Percentiles rank a stretch among this genome's conserved stretches.
Evolutionary conservation across 805 yeast genomes (phyloP).

Genomic region (Candida manassasensis): DNA sequence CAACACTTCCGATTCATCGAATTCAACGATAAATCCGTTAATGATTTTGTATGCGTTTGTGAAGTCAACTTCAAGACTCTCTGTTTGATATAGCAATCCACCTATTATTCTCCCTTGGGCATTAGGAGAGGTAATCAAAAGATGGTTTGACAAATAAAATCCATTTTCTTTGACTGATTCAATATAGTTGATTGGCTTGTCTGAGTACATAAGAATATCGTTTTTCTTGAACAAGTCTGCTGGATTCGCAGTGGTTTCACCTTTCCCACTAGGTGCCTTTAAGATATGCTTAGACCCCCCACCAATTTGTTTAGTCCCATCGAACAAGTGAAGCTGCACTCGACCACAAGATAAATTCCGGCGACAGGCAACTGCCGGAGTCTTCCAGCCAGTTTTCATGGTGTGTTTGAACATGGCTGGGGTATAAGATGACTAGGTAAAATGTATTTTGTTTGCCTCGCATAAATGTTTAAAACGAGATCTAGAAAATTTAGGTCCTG

Average conservation of each 20-base stretch:
- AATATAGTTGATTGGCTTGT: conserved; percentile 39
- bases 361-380: not conserved
- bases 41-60: conserved; percentile 41
- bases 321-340: conserved; percentile 5
- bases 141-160: conserved; percentile 52
- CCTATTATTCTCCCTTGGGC: conserved; percentile 38
- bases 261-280: conserved; percentile 33
- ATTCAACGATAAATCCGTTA: conserved; percentile 51
- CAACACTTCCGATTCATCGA: conserved; percentile 38
- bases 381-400: not conserved
- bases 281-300: conserved; percentile 5
- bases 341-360: not conserved
- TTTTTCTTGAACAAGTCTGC: conserved; percentile 41
- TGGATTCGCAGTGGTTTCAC: conserved; percentile 38
- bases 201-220: conserved; percentile 39
- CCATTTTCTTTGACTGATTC: conserved; percentile 49
- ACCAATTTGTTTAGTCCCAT: conserved; percentile 4
- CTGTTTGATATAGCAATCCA: conserved; percentile 49
- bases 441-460: too few relatives aligned
- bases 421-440: too few relatives aligned
- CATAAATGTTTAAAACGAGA: too few relatives aligned
- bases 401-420: not conserved
- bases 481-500: too few relatives aligned
- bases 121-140: conserved; percentile 42
- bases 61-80: conserved; percentile 57